These are phyloP conservation scores for Penicillium cosmopolitanum DNA, from an alignment of 495 filamentous ascomycete genomes.

Conservation along the genomic window DNA sequence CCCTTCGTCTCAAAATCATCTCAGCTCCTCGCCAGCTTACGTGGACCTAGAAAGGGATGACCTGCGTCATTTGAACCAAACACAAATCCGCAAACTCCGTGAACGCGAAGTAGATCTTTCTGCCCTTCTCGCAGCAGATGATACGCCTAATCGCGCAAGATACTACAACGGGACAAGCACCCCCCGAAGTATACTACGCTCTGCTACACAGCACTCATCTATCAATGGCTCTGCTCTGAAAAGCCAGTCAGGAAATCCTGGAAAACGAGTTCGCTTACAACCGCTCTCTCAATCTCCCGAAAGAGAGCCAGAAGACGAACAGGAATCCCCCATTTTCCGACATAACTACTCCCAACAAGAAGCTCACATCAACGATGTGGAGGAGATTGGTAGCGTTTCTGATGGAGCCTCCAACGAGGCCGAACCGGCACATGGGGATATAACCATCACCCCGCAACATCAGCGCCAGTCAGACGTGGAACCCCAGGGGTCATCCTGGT, in stretches of 20 bases:
- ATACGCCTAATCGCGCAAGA: slow-evolving; percentile 45
- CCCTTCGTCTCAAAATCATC: slow-evolving; percentile 13
- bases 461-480: slow-evolving; percentile 21
- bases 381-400: slow-evolving; percentile 21
- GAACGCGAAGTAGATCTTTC: slow-evolving; percentile 47
- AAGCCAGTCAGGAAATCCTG: slow-evolving; percentile 18
- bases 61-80: slow-evolving; percentile 34
- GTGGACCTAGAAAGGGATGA: slow-evolving; percentile 35
- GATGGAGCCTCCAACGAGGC: slow-evolving; percentile 22
- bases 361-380: slow-evolving; percentile 13
- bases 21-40: slow-evolving; percentile 37
- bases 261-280: slow-evolving; percentile 26
- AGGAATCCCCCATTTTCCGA: slow-evolving; percentile 12
- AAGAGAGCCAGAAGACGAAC: slow-evolving; percentile 26
- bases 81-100: slow-evolving; percentile 41
- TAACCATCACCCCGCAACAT: slow-evolving; percentile 33
- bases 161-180: slow-evolving; percentile 49
- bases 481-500: slow-evolving; percentile 41
- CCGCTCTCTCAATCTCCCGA: slow-evolving; percentile 34
- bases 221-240: slow-evolving; percentile 20
- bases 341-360: slow-evolving; percentile 2
- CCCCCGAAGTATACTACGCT: slow-evolving; percentile 30
- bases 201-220: slow-evolving; percentile 19
- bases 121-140: slow-evolving; percentile 35
- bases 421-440: slow-evolving; percentile 19